Base-by-base conservation (phyloP, 257 asterid genomes). In the Ilex asprella region DNA sequence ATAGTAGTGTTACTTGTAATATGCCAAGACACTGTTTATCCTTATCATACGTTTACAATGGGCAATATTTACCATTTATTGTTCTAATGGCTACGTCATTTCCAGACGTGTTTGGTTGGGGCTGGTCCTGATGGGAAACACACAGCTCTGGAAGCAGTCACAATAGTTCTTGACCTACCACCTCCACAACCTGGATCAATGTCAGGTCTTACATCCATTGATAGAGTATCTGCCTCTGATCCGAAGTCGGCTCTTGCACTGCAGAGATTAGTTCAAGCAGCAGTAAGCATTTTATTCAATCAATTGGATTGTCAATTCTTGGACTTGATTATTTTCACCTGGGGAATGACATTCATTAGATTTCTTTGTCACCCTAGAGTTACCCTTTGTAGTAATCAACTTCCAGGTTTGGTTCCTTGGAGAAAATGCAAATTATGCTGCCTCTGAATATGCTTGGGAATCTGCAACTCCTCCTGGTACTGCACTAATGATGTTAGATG, bases 381-480 rank as follows among this genome's bases (percentile, higher is more conserved):
- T 66, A 66, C 67, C 72, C 56, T 66, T 16, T 61, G 41, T 70
- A 62, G 51, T 55, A 30, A 54, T 59, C 30, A 56, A 30, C 73
- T 64, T 79, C 61, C 61, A 93, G 99, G 97, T 93, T 67, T 93
- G 99, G 99, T 93, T 93, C 77, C 97, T 93, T 69, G 99, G 99
- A 64, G 99, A 93, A 81, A 93, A 93, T 85, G 99, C 99, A 73
- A 93, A 93, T 75, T 93, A 93, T 81, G 97, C 99, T 65, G 99
- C 99, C 72, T 93, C 99, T 67, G 99, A 93, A 74, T 93, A 93
- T 80, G 99, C 96, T 59, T 93, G 99, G 99, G 97, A 93, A 77
- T 93, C 99, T 2, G 97, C 97, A 61, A 93, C 99, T 64, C 99
- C 99, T 60, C 99, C 99, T 56, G 99, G 99, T 67, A 93, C 99